phyloP scores from a whole-genome alignment of 148 eudicot species.

The Rhododendron simsii region DNA sequence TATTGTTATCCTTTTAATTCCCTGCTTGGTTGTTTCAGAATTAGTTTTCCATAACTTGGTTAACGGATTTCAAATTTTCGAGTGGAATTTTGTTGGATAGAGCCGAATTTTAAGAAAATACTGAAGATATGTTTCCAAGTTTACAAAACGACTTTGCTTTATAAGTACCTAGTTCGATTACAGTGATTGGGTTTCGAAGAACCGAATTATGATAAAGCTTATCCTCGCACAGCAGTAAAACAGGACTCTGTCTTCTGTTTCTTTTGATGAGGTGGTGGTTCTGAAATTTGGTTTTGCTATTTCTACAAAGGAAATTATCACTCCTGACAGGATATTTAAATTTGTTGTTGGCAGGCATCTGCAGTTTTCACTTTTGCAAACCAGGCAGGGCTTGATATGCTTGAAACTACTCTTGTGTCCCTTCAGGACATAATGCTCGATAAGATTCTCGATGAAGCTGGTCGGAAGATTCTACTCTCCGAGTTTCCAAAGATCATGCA shows the following conservation, averaged over 20 bases:
- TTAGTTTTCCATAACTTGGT: background rate
- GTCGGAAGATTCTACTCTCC: slow-evolving; percentile 41
- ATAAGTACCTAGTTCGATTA: background rate
- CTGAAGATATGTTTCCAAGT: background rate
- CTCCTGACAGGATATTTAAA: background rate
- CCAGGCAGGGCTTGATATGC: slow-evolving; percentile 71
- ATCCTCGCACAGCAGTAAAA: background rate
- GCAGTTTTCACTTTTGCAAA: slow-evolving; percentile 58
- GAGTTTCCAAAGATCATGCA: slow-evolving; percentile 58
- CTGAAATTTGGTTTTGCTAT: background rate
- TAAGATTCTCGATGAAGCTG: slow-evolving; percentile 53
- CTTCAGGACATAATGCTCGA: slow-evolving; percentile 62
- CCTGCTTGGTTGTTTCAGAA: background rate
- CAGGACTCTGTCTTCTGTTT: background rate
- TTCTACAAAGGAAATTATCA: background rate
- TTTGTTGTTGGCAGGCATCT: slow-evolving; percentile 34
- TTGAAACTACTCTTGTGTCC: slow-evolving; percentile 58
- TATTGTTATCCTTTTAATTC: background rate
- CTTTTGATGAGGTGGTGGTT: background rate
- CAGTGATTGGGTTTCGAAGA: background rate
- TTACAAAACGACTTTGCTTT: background rate
- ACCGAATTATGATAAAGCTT: background rate
- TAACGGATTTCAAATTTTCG: background rate
- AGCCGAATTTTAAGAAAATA: background rate
- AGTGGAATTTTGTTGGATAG: background rate